A percentile compares a stretch with the other conserved stretches of the same genome.
Conservation (phyloP, 352 stramenopile species). For the Phytophthora pseudosyringae region DNA sequence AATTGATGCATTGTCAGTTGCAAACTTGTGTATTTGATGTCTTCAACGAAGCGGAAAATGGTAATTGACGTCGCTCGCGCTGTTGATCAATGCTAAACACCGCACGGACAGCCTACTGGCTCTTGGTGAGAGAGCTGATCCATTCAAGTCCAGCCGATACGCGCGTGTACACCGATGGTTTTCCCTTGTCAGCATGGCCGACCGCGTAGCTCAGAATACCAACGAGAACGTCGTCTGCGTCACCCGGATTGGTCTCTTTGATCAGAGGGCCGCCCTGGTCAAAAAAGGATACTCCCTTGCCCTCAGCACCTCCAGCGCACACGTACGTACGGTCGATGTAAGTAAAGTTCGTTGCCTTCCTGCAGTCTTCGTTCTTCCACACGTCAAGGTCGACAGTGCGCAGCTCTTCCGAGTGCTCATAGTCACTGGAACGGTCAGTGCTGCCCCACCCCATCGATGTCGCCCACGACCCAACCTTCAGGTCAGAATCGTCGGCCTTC, state of each 20-base stretch:
- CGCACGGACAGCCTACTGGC: background rate
- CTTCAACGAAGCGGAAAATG: too few species aligned
- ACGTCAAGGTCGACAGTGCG: conserved; percentile 36
- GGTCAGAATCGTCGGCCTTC: background rate
- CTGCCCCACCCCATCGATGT: conserved; percentile 2
- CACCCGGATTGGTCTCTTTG: conserved; percentile 5
- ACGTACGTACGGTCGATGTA: conserved; percentile 19
- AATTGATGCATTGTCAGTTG: too few species aligned
- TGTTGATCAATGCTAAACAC: too few species aligned
- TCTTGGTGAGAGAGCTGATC: conserved; percentile 16
- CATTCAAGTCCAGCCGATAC: conserved; percentile 23
- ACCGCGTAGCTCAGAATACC: conserved; percentile 15
- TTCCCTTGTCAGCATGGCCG: conserved; percentile 5
- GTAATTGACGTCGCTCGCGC: too few species aligned
- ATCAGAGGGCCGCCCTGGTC: conserved; percentile 26
- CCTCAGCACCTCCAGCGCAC: conserved; percentile 18
- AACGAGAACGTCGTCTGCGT: conserved; percentile 14
- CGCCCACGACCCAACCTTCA: background rate
- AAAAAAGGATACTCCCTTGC: conserved; percentile 3
- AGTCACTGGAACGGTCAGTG: conserved; percentile 17
- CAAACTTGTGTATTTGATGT: too few species aligned
- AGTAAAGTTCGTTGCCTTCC: background rate
- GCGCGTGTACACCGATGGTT: conserved; percentile 28
- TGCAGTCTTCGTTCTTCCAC: conserved; percentile 22
- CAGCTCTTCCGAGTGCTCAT: conserved; percentile 33